Base-by-base conservation (phyloP, 108 stramenopile species). In the Mediolabrus comicus region DNA sequence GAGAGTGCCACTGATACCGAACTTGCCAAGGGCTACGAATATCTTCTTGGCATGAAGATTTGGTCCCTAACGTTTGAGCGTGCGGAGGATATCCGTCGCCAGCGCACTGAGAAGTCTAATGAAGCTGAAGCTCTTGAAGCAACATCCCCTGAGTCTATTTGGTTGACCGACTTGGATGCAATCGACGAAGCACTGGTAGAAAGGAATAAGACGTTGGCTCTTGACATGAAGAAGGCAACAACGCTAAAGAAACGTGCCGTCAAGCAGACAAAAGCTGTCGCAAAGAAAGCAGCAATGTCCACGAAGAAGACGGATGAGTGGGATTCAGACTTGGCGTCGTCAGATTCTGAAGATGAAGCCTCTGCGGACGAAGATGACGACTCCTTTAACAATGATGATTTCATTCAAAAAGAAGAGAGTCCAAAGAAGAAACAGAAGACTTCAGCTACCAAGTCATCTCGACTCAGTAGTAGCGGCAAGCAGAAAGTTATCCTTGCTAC, bases 41-140 rank as follows among this genome's bases (percentile, higher is more conserved):
- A 99, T 83, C 87, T 99, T 29, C 90, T 99, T 25, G 92, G 95
- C 53, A 98, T 99, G 98, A 97, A 97, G 77, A 85, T 99, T 58
- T 98, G 98, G 98, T 91, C 79, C 49, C 84, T 99, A n/a, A 99
- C 99, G 0, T 83, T 83, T 41, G 99, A 99, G 82, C 95, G 89
- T 71, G 98, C 98, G 8, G 84, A 91, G 38, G 80, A 95, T 58
- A 89, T 99, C 43, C 85, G 88, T 26, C 82, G 54, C 32, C 81
- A 98, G 70, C 92, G 94, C 31, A 86, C 64, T 35, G 92, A 85
- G 52, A 97, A 98, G 78, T 81, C 87, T 5, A 57, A 41, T 4
- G 97, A 91, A 70, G 88, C 98, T 26, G 77, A 80, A 27, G 71
- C 66, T 39, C 87, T 99, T 14, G 75, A 91, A 65, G 80, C 78